Percentiles rank a stretch among this genome's conserved stretches.
phyloP scores from a whole-genome alignment of 371 early-diverging fungal species.

The Capniomyces stellatus region DNA sequence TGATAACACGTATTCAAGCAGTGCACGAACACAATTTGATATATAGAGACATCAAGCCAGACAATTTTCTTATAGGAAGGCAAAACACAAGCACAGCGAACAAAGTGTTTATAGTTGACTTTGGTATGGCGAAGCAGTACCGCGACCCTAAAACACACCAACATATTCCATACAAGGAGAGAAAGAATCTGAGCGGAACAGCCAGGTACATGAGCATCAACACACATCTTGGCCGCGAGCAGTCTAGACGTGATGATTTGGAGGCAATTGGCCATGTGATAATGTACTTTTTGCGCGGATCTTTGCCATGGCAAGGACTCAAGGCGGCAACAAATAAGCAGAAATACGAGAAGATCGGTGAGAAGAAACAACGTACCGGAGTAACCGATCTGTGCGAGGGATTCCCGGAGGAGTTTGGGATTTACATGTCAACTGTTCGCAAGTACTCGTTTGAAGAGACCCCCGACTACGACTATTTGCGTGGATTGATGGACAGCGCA shows the following conservation, averaged over 20 bases:
- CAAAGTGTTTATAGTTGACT: constrained; percentile 71
- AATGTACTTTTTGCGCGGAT: constrained; percentile 95
- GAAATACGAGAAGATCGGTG: constrained; percentile 96
- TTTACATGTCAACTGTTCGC: constrained; percentile 84
- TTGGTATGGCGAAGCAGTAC: constrained; percentile 96
- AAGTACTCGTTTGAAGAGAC: constrained; percentile 87
- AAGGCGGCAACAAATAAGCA: constrained; percentile 97
- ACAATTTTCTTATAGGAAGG: constrained; percentile 92
- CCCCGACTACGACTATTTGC: constrained; percentile 90
- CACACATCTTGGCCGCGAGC: constrained; percentile 90
- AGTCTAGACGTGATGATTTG: constrained; percentile 96
- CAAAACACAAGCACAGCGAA: constrained; percentile 41
- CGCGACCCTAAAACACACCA: constrained; percentile 84
- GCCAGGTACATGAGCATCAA: constrained; percentile 96
- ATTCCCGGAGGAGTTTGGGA: constrained; percentile 86
- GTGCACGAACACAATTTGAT: constrained; percentile 94
- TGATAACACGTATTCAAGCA: constrained; percentile 74
- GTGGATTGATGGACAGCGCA: constrained; percentile 71
- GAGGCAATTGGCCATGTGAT: constrained; percentile 98
- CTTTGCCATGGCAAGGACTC: constrained; percentile 98
- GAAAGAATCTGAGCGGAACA: constrained; percentile 88
- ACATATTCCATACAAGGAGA: constrained; percentile 83
- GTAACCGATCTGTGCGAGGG: constrained; percentile 86
- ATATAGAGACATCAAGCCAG: constrained; percentile 99
- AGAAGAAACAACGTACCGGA: constrained; percentile 88